phyloP scores from a whole-genome alignment of 2,329 filamentous ascomycete genomes.

The Ophiostoma pallidulum region DNA sequence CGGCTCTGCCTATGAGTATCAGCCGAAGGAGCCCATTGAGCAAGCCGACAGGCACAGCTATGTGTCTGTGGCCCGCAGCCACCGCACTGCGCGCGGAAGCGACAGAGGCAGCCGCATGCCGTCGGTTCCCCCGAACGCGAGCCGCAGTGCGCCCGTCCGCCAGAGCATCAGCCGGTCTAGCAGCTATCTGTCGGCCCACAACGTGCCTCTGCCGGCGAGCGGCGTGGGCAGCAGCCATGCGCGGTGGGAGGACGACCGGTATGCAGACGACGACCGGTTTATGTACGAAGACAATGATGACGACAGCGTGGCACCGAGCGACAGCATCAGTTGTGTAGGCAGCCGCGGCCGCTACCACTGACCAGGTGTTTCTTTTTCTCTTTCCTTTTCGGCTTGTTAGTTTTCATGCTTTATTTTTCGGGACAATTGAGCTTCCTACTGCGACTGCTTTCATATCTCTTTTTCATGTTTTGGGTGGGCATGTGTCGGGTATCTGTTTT shows the following conservation, averaged over 20 bases:
- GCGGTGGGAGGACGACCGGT: conserved; percentile 10
- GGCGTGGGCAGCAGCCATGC: conserved; percentile 32
- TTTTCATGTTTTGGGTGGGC: neutral
- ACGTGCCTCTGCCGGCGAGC: conserved; percentile 33
- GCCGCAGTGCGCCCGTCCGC: conserved; percentile 12
- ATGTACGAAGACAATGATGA: conserved; percentile 30
- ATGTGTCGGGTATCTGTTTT: neutral
- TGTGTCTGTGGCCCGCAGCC: conserved; percentile 32
- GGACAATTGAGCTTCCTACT: no score
- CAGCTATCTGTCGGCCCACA: conserved; percentile 22
- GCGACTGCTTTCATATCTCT: neutral
- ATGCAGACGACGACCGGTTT: neutral
- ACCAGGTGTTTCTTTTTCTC: neutral
- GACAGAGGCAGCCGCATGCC: conserved; percentile 12
- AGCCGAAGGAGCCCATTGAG: conserved; percentile 11
- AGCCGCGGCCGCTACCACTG: conserved; percentile 26
- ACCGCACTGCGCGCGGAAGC: conserved; percentile 25
- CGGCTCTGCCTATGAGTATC: conserved; percentile 13
- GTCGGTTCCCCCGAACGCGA: conserved; percentile 15
- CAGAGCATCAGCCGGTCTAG: conserved; percentile 15
- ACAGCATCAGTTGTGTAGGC: conserved; percentile 55
- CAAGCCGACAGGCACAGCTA: conserved; percentile 31
- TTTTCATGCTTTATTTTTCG: neutral
- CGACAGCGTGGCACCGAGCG: conserved; percentile 47
- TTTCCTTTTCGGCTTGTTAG: neutral